Evolutionary conservation across 176 grass and related monocot species (phyloP).

Genomic region (Melocanna baccifera): DNA sequence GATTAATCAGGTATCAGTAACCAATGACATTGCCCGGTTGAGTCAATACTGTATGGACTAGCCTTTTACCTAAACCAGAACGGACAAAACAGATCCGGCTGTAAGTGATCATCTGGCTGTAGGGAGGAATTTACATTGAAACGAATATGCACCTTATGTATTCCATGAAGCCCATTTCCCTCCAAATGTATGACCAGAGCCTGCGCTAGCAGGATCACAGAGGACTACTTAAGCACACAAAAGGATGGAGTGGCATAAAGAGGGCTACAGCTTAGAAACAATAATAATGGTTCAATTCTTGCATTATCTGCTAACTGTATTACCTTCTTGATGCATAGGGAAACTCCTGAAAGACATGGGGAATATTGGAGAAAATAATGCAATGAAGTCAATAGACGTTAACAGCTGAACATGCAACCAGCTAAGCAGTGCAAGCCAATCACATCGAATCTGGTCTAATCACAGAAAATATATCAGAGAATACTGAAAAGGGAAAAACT

Average conservation of each 20-base stretch:
- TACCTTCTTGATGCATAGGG: neutral
- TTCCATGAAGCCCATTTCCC: neutral
- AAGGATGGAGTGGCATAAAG: neutral
- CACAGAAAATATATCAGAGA: neutral
- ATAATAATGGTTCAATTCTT: neutral
- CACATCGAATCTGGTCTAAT: conserved; percentile 12
- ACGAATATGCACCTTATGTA: neutral
- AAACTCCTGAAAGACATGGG: neutral
- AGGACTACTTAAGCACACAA: neutral
- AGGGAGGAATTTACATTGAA: conserved; percentile 10
- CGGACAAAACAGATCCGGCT: neutral
- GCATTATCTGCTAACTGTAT: neutral
- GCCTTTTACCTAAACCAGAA: neutral
- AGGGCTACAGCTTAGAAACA: neutral
- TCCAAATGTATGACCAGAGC: neutral
- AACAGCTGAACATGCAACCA: neutral
- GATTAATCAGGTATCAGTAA: conserved; percentile 4
- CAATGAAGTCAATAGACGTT: neutral
- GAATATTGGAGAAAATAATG: conserved; percentile 13
- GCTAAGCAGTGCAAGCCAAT: neutral
- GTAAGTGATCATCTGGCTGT: neutral
- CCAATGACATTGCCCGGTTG: neutral
- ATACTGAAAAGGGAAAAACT: neutral
- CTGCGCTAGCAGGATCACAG: neutral
- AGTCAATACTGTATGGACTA: conserved; percentile 16